Percentiles rank a stretch among this genome's conserved stretches.
Conservation (phyloP, 805 yeast genomes). For the Metschnikowia lachancei region DNA sequence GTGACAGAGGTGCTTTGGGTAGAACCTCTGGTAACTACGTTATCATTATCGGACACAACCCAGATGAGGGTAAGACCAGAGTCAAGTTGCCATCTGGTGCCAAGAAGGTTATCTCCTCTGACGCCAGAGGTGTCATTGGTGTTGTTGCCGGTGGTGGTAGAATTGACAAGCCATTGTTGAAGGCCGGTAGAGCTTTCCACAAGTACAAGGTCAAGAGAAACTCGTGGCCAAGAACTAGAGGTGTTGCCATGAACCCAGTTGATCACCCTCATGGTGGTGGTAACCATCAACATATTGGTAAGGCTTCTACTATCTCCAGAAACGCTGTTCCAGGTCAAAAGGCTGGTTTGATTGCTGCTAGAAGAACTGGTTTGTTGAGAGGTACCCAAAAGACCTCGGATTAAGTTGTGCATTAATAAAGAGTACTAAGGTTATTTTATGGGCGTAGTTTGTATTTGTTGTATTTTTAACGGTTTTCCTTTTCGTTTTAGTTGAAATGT, state of each 20-base stretch:
- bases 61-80: conserved; percentile 98
- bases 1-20: conserved; percentile 99
- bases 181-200: conserved; percentile 99
- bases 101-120: conserved; percentile 91
- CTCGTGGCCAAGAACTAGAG: conserved; percentile 99
- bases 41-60: conserved; percentile 98
- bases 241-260: conserved; percentile 99
- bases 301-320: conserved; percentile 98
- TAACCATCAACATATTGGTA: conserved; percentile 99
- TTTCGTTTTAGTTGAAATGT: not conserved
- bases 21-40: conserved; percentile 99
- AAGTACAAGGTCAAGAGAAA: conserved; percentile 99
- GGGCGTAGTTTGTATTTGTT: not conserved
- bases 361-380: conserved; percentile 99
- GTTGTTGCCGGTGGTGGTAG: conserved; percentile 99
- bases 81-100: conserved; percentile 99
- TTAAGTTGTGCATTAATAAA: conserved; percentile 28
- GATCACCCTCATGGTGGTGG: conserved; percentile 99
- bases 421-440: conserved; percentile 8
- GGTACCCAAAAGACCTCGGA: conserved; percentile 89
- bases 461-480: not conserved
- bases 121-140: conserved; percentile 99
- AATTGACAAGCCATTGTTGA: conserved; percentile 98
- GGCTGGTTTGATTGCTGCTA: conserved; percentile 99
- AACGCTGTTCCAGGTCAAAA: conserved; percentile 99